Base-by-base conservation (phyloP, 805 yeast genomes). In the Teunomyces funiuensis region DNA sequence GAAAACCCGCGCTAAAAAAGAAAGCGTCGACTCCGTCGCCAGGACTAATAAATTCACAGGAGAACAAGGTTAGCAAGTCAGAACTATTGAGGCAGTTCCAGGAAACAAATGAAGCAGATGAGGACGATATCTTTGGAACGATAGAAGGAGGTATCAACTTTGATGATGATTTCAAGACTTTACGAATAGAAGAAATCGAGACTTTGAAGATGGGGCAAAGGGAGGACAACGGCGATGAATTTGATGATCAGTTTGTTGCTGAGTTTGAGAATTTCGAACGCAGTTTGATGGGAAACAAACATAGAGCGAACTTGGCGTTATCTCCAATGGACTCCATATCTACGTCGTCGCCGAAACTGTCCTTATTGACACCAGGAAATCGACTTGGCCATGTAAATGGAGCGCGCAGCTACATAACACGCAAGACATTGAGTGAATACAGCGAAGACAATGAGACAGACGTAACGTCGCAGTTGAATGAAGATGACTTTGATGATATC, bases 391-490 rank as follows among this genome's bases (percentile, higher is more conserved):
- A 23, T 8, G 28, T 17, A 18, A 36, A 17, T n/a, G 17, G 22
- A 13, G 49, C 41, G 23, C 29, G 42, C 3, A 37, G 27, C 14
- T 16, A 47, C 36, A 30, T 46, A 6, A 43, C 54, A n/a, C 41
- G 62, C 6, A 55, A 53, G 28, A 53, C 66, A 1, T 45, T 66
- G 30, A 57, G 66, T 42, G 70, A 66, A 19, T 66, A 65, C 43
- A 65, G 73, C 41, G 74, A 69, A 41, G 65, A 55, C 4, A 46
- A 50, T 28, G 71, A 65, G 23, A 69, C 74, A 0, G 73, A 67
- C 37, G 57, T 60, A 27, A 68, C 74, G 2, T 59, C 66, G 3
- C 65, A 66, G 26, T 51, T 68, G 45, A 57, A 65, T 39, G 73
- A 65, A 19, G 69, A 65, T 2, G 73, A 63, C 22, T 57, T 60